These are phyloP conservation scores for Articulospora tetracladia DNA, from an alignment of 495 filamentous ascomycete genomes.

Conservation along the genomic window DNA sequence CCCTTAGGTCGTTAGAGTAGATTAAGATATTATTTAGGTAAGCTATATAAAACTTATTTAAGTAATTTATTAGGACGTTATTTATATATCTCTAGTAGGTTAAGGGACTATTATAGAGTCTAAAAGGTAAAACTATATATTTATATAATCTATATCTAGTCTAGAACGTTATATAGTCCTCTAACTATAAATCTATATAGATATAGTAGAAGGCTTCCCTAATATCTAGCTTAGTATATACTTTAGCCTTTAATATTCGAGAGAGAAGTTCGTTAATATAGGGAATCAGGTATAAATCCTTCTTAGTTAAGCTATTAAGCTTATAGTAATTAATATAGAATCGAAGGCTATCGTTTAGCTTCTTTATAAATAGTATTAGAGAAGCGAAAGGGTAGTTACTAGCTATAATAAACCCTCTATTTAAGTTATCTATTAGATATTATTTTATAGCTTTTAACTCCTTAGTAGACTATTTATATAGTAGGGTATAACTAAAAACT, in stretches of 20 bases:
- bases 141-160: constrained; percentile 26
- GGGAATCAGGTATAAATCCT: constrained; percentile 41
- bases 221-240: constrained; percentile 45
- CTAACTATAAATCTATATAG: constrained; percentile 24
- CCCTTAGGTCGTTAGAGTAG: constrained; percentile 20
- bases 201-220: constrained; percentile 36
- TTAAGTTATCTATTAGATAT: constrained; percentile 1
- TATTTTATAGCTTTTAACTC: neutral
- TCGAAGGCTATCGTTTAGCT: constrained; percentile 27
- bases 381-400: neutral
- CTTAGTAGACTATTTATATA: too few species aligned
- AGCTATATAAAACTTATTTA: constrained; percentile 23
- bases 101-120: constrained; percentile 27
- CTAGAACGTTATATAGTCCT: constrained; percentile 35
- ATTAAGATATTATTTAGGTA: constrained; percentile 35
- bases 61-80: constrained; percentile 17
- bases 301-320: constrained; percentile 38
- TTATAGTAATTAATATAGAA: constrained; percentile 44
- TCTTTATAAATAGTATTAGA: constrained; percentile 6
- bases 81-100: constrained; percentile 31
- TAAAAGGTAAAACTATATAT: constrained; percentile 30
- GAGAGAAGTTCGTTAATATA: constrained; percentile 39
- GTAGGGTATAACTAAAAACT: too few species aligned
- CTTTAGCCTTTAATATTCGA: constrained; percentile 25
- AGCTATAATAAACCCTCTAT: constrained; percentile 4